Evolutionary conservation across 768 basidiomycete genomes (phyloP).

Genomic region (Guyanaporus albipodus): DNA sequence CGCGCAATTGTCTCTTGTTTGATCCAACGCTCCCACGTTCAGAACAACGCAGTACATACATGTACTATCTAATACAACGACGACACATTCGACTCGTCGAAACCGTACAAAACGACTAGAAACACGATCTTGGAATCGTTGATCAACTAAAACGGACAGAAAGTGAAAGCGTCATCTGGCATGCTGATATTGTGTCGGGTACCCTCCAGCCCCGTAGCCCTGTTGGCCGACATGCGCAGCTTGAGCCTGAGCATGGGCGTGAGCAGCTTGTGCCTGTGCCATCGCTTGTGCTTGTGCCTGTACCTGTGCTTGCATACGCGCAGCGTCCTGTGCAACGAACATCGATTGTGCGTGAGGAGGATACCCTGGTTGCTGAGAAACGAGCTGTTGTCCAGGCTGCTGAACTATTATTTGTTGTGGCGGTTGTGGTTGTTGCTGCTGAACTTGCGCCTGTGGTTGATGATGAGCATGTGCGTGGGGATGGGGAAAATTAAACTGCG

Average conservation of each 20-base stretch:
- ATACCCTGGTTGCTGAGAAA: constrained; percentile 32
- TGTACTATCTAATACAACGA: too few relatives aligned
- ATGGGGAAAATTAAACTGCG: constrained; percentile 65
- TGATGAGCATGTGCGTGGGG: constrained; percentile 50
- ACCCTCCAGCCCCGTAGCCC: constrained; percentile 26
- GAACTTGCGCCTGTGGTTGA: constrained; percentile 39
- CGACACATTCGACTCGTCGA: too few relatives aligned
- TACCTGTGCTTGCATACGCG: constrained; percentile 40
- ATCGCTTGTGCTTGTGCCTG: constrained; percentile 39
- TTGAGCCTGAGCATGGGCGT: constrained; percentile 40
- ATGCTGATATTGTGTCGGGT: constrained; percentile 33
- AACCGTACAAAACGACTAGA: constrained; percentile 10
- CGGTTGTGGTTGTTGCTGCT: constrained; percentile 48
- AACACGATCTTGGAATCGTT: too few relatives aligned
- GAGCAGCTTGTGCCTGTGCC: constrained; percentile 39
- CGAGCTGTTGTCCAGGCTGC: constrained; percentile 38
- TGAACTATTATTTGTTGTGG: constrained; percentile 35
- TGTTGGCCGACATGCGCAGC: constrained; percentile 29
- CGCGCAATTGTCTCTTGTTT: constrained; percentile 6
- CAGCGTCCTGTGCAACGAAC: constrained; percentile 32
- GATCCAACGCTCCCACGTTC: constrained; percentile 24
- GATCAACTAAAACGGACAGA: too few relatives aligned
- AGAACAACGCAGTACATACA: too few relatives aligned
- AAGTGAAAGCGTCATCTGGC: constrained; percentile 17
- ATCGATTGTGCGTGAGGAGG: constrained; percentile 32